Evolutionary conservation across 116 monocot genomes (phyloP).

Genomic region (Phalaenopsis hybrid): DNA sequence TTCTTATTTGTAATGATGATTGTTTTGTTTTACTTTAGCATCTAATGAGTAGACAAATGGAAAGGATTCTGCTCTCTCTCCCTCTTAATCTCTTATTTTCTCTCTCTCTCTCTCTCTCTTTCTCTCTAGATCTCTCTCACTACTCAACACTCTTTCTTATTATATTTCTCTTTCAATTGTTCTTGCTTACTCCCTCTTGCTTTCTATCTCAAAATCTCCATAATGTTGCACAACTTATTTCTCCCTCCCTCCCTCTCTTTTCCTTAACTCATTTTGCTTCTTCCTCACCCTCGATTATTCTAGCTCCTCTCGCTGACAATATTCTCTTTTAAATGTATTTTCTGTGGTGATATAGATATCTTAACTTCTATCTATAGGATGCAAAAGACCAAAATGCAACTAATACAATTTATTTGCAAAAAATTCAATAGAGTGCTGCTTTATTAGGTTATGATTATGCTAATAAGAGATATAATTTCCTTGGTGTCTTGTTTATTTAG

Average conservation of each 20-base stretch:
- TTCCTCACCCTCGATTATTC: too few relatives aligned
- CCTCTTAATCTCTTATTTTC: too few relatives aligned
- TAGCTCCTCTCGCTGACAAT: not conserved
- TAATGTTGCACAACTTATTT: too few relatives aligned
- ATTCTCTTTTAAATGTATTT: not conserved
- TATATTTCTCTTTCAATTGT: too few relatives aligned
- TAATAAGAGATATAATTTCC: not conserved
- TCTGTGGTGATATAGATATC: not conserved
- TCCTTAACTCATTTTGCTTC: too few relatives aligned
- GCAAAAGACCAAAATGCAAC: not conserved
- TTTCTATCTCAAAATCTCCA: too few relatives aligned
- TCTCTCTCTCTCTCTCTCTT: too few relatives aligned
- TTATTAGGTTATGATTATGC: not conserved
- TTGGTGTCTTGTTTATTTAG: not conserved
- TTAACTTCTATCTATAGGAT: not conserved
- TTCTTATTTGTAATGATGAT: not conserved
- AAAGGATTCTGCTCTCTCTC: not conserved
- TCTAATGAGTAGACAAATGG: not conserved
- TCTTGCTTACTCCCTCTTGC: too few relatives aligned
- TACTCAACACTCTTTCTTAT: too few relatives aligned
- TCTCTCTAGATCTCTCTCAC: too few relatives aligned
- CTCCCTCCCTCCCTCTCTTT: too few relatives aligned
- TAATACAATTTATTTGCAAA: not conserved
- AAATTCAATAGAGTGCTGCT: not conserved
- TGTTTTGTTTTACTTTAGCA: not conserved